These are phyloP conservation scores for Pseudomonodictys pantanalensis DNA, from an alignment of 495 filamentous ascomycete species.

Conservation along the genomic window DNA sequence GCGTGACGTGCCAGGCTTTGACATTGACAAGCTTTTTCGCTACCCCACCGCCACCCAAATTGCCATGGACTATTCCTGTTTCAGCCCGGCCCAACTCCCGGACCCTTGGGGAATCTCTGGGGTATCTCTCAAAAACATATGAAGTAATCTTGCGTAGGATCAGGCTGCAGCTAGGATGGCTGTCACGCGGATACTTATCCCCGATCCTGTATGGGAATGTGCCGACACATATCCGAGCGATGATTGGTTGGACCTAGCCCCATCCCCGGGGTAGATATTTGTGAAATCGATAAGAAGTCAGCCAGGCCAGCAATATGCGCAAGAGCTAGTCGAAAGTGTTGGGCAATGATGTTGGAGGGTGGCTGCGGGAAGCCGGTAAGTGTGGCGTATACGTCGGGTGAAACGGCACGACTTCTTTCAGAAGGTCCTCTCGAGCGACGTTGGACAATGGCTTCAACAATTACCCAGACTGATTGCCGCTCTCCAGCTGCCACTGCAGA, in stretches of 20 bases:
- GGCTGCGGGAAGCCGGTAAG: too few relatives aligned
- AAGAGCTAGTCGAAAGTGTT: too few relatives aligned
- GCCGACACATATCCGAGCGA: too few relatives aligned
- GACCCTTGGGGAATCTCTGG: neutral
- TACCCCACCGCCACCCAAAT: neutral
- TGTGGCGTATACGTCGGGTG: too few relatives aligned
- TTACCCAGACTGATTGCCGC: conserved; percentile 8
- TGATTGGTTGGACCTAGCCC: too few relatives aligned
- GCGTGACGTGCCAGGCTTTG: neutral
- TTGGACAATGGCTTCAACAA: neutral
- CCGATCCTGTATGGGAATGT: too few relatives aligned
- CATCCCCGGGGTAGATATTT: too few relatives aligned
- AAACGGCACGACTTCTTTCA: neutral
- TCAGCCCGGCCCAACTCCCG: neutral
- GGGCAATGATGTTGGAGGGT: too few relatives aligned
- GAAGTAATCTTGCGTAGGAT: neutral
- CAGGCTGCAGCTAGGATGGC: too few relatives aligned
- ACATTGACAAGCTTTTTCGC: neutral
- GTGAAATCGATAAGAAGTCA: too few relatives aligned
- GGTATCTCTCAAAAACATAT: neutral
- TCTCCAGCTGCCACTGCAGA: conserved; percentile 21
- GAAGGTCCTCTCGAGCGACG: neutral
- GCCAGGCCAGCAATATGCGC: too few relatives aligned
- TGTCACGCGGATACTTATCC: too few relatives aligned
- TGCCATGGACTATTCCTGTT: neutral